Conservation (phyloP, 177 flowering plant genomes). For the Vitis hybrid region DNA sequence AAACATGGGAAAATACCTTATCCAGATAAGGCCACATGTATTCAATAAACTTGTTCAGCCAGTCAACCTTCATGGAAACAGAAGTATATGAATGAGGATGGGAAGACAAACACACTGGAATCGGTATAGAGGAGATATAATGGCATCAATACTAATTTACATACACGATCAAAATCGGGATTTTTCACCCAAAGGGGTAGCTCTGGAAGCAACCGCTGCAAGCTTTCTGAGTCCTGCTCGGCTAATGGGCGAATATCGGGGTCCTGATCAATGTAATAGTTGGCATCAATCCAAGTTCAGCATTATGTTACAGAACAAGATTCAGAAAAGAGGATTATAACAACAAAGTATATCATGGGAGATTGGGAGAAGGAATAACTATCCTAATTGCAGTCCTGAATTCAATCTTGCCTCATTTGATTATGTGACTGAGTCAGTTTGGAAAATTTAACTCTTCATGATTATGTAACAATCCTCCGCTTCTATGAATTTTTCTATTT, state of each 20-base stretch:
- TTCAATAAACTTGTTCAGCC: constrained; percentile 85
- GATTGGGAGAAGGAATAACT: too few species aligned
- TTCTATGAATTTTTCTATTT: too few species aligned
- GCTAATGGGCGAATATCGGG: constrained; percentile 69
- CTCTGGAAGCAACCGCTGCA: constrained; percentile 78
- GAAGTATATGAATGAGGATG: background rate
- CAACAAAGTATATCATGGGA: background rate
- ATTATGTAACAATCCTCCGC: too few species aligned
- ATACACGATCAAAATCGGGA: constrained; percentile 93
- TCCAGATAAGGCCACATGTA: constrained; percentile 95
- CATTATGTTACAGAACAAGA: background rate
- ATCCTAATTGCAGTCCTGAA: too few species aligned
- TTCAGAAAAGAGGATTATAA: background rate
- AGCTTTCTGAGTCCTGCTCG: constrained; percentile 63
- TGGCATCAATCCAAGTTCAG: background rate
- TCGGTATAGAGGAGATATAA: too few species aligned
- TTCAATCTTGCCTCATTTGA: too few species aligned
- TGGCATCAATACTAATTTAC: constrained; percentile 9
- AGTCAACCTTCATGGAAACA: constrained; percentile 63
- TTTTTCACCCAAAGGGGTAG: constrained; percentile 93
- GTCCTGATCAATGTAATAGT: constrained; percentile 41
- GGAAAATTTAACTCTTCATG: too few species aligned
- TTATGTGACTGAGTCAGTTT: too few species aligned
- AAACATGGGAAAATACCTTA: constrained; percentile 49
- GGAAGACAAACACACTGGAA: background rate